Base-by-base conservation (phyloP, 2,329 filamentous ascomycete species). In the Scolecobasidium constrictum region DNA sequence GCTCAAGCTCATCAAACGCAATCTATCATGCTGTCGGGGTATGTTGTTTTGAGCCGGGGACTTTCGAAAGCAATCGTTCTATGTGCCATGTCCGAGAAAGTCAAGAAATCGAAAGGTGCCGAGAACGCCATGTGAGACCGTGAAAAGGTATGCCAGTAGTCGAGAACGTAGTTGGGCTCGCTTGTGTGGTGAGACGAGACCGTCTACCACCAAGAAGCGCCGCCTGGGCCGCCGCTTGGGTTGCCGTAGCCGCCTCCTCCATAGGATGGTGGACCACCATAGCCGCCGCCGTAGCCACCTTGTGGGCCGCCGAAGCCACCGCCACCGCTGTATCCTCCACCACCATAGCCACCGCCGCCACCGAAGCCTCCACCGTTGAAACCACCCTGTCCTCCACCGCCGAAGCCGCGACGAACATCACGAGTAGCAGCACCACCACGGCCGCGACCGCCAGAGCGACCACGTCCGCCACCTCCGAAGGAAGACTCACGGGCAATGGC, bases 401-500 rank as follows among this genome's bases (percentile, higher is more conserved):
- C 79, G 48, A 76, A 77, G 38, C 65, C 65, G 47, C 64, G 62
- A 68, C 92, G 86, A 72, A 92, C 86, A 63, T 96, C 92, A 60
- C 88, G 87, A 64, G 81, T 94, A 55, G 81, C 74, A 59, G 63
- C 58, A 50, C 61, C 71, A 57, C 83, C 81, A 59, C 83, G 78
- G 47, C 83, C 81, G 58, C 84, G 80, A 47, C 86, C 81, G 48
- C 83, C 74, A 31, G 26, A 31, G 43, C 80, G 65, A 44, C 81
- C 68, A 41, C 77, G 64, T 42, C 86, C 83, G 45, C 86, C 85
- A 53, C 78, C 94, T 55, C 77, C 75, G 18, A 42, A 47, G 49
- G 84, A 84, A 50, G 86, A 84, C 68, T 98, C 92, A 50, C 92
- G 87, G 56, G 92, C 90, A 66, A 98, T 94, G 59, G 84, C 93